phyloP scores from a whole-genome alignment of 2,329 filamentous ascomycete genomes.

The Septoria petroselini region DNA sequence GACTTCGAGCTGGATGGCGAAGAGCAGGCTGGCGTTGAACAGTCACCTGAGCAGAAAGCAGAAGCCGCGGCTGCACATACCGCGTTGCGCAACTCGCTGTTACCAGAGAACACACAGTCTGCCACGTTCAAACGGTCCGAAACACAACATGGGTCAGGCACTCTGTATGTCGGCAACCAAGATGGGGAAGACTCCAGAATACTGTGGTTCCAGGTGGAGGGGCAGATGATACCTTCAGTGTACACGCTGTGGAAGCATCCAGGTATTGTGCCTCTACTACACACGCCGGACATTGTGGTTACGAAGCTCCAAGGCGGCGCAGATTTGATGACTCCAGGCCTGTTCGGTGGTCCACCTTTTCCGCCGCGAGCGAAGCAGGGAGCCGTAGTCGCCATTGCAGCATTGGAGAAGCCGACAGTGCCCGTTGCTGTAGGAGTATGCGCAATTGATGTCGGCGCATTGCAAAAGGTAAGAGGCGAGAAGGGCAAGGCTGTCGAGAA shows the following conservation, averaged over 20 bases:
- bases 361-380: conserved; percentile 57
- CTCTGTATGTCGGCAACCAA: conserved; percentile 62
- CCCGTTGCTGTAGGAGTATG: conserved; percentile 64
- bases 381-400: conserved; percentile 61
- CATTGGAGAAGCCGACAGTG: conserved; percentile 57
- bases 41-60: conserved; percentile 44
- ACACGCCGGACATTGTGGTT: conserved; percentile 61
- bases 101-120: conserved; percentile 61
- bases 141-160: conserved; percentile 59
- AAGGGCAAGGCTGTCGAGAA: conserved; percentile 65
- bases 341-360: conserved; percentile 63
- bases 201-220: conserved; percentile 63
- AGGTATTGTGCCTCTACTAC: conserved; percentile 59
- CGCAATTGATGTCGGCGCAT: conserved; percentile 58
- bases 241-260: conserved; percentile 67
- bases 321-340: conserved; percentile 66
- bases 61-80: conserved; percentile 47
- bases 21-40: conserved; percentile 32
- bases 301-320: conserved; percentile 62
- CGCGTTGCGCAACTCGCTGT: conserved; percentile 55
- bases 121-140: conserved; percentile 65
- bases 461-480: conserved; percentile 56
- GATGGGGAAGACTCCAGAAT: conserved; percentile 57
- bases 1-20: conserved; percentile 43
- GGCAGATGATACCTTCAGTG: conserved; percentile 54